Conservation (phyloP, 805 yeast genomes). For the Jamesozyma gamospora region DNA sequence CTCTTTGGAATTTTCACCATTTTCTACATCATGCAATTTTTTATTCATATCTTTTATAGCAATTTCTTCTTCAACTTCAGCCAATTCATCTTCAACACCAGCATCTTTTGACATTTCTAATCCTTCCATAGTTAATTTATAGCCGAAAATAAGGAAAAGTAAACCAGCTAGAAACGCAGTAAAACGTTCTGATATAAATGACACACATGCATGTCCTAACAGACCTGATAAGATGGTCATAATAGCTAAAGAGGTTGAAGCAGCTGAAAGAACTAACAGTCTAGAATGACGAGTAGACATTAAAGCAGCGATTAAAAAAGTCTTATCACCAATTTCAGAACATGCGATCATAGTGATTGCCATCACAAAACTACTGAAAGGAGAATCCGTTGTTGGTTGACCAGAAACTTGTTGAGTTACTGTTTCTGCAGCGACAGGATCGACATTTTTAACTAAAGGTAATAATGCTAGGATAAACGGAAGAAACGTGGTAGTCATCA, state of each 20-base stretch:
- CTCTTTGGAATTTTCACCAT: slow-evolving; percentile 30
- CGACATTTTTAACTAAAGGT: neutral
- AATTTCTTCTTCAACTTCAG: slow-evolving; percentile 93
- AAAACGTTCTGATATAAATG: slow-evolving; percentile 65
- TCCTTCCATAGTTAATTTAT: slow-evolving; percentile 70
- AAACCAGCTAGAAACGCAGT: slow-evolving; percentile 77
- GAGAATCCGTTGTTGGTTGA: neutral
- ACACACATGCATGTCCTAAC: slow-evolving; percentile 85
- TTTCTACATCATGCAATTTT: slow-evolving; percentile 48
- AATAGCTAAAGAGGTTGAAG: slow-evolving; percentile 70
- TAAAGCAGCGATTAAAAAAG: slow-evolving; percentile 90
- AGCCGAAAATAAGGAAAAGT: slow-evolving; percentile 75
- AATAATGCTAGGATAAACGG: neutral
- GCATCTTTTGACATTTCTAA: slow-evolving; percentile 65
- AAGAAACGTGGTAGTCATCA: neutral
- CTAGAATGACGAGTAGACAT: slow-evolving; percentile 96
- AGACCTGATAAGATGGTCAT: slow-evolving; percentile 90
- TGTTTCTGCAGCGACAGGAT: neutral
- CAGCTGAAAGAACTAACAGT: slow-evolving; percentile 76
- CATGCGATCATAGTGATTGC: slow-evolving; percentile 84
- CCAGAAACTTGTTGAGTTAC: neutral
- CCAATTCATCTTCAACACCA: slow-evolving; percentile 91
- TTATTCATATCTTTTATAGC: slow-evolving; percentile 49
- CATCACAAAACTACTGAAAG: slow-evolving; percentile 50
- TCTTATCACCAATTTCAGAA: slow-evolving; percentile 96